Conservation (phyloP, 352 stramenopile genomes). For the Pythium apleroticum region DNA sequence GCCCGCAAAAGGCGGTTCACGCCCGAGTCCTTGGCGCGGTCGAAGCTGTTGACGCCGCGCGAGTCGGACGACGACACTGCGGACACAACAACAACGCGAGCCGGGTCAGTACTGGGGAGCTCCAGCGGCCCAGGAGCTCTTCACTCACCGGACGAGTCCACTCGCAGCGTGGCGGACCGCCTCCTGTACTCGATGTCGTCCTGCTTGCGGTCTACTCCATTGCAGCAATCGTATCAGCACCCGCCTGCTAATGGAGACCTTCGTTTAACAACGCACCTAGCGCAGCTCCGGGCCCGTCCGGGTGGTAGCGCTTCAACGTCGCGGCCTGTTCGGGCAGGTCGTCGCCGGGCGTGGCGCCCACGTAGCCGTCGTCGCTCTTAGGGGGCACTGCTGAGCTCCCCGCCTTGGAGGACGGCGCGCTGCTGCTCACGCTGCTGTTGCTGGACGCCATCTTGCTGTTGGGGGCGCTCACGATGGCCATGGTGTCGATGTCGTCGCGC, state of each 20-base stretch:
- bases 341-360: neutral
- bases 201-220: constrained; percentile 41
- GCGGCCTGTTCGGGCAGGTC: constrained; percentile 15
- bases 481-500: neutral
- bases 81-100: too few species aligned
- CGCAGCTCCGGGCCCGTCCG: constrained; percentile 15
- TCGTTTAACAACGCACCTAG: neutral
- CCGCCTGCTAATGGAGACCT: too few species aligned
- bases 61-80: constrained; percentile 46
- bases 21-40: constrained; percentile 56
- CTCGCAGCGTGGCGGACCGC: constrained; percentile 50
- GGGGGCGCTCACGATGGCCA: neutral
- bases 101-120: too few species aligned
- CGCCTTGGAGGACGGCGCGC: neutral
- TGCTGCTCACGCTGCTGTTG: neutral
- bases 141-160: constrained; percentile 60
- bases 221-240: neutral
- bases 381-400: neutral
- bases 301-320: constrained; percentile 16
- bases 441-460: constrained; percentile 1
- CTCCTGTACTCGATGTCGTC: constrained; percentile 61
- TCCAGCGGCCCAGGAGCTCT: too few species aligned
- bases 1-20: constrained; percentile 60
- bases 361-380: neutral
- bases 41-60: constrained; percentile 50